These are phyloP conservation scores for Calonectria hongkongensis DNA, from an alignment of 2,329 filamentous ascomycete genomes.

Conservation along the genomic window DNA sequence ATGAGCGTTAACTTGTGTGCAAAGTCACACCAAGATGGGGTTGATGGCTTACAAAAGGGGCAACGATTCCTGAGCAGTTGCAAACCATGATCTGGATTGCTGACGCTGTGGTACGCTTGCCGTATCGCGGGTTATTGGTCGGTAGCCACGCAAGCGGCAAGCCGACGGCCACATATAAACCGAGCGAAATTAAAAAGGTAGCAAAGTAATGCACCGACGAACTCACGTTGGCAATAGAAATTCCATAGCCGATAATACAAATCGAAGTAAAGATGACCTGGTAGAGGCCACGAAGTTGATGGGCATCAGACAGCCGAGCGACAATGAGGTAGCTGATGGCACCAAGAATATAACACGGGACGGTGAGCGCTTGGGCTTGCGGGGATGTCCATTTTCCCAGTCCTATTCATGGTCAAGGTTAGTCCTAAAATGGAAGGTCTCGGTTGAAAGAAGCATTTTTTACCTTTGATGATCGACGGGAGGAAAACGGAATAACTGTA, in stretches of 20 bases:
- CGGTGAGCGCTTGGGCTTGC: conserved; percentile 63
- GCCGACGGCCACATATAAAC: conserved; percentile 34
- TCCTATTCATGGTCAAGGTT: conserved; percentile 13
- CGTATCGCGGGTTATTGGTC: conserved; percentile 39
- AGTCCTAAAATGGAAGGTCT: conserved; percentile 9
- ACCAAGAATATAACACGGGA: conserved; percentile 77
- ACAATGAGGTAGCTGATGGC: conserved; percentile 74
- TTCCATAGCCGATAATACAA: conserved; percentile 74
- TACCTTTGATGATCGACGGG: conserved; percentile 77
- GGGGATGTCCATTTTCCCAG: conserved; percentile 34
- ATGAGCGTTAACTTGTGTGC: background rate
- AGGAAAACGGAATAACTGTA: conserved; percentile 80
- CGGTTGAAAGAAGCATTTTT: background rate
- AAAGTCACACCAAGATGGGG: background rate
- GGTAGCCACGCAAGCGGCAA: conserved; percentile 36
- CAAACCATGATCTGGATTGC: conserved; percentile 38
- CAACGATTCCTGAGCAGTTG: conserved; percentile 35
- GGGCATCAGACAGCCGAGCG: conserved; percentile 74
- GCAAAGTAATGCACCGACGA: conserved; percentile 64
- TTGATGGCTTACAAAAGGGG: conserved; percentile 37
- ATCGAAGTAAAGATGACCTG: conserved; percentile 70
- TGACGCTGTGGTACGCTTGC: conserved; percentile 36
- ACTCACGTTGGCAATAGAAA: conserved; percentile 70
- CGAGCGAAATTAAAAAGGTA: conserved; percentile 35
- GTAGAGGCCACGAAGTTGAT: conserved; percentile 73